Base-by-base conservation (phyloP, 1,284 basidiomycete genomes). In the Leucoagaricus sp. region DNA sequence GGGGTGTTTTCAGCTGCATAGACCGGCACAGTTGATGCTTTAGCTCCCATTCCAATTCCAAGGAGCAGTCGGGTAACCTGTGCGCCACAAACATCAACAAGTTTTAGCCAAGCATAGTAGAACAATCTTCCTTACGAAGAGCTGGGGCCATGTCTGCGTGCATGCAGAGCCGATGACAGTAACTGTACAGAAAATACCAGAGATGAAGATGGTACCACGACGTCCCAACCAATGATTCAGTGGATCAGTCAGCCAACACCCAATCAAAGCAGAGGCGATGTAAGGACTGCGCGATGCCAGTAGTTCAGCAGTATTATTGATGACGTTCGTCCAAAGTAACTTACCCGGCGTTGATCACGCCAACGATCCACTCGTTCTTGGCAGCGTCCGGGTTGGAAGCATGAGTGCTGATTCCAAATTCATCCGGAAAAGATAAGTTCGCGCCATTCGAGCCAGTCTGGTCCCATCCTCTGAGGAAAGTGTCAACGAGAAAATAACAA, bases 151-250 rank as follows among this genome's bases (percentile, higher is more conserved):
- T 33, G 78, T 81, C 58, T 85, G 77, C 0, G 80, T 75, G 50
- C 83, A 68, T 7, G 71, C 87, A 25, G 78, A 78, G 44, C 81
- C 84, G 63, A 92, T 84, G 41, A 84, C 82, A n/a, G 81, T 76
- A 38, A 84, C 64, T 9, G 83, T 80, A 61, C 69, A 83, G 66
- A 87, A 78, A 49, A 82, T 69, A 25, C 82, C 85, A 47, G 83
- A 82, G 69, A 88, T 72, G 68, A 89, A 89, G 58, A 91, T 83
- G 7, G 82, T 81, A 12, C 88, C 88, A 44, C 88, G 82, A 61
- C 89, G 84, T 40, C 86, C 79, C 53, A 89, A 78, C 49, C 65
- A 72, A 61, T 76, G 63, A 59, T 81, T 81, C 44, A 81, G 65
- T 29, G 79, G 79, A 61, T 80, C 78, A 4, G 76, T 77, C 4